Evolutionary conservation across 1,284 basidiomycete species (phyloP), one percentile per base, ranked within the genome.

Genomic region (Boletus coffeatus): DNA sequence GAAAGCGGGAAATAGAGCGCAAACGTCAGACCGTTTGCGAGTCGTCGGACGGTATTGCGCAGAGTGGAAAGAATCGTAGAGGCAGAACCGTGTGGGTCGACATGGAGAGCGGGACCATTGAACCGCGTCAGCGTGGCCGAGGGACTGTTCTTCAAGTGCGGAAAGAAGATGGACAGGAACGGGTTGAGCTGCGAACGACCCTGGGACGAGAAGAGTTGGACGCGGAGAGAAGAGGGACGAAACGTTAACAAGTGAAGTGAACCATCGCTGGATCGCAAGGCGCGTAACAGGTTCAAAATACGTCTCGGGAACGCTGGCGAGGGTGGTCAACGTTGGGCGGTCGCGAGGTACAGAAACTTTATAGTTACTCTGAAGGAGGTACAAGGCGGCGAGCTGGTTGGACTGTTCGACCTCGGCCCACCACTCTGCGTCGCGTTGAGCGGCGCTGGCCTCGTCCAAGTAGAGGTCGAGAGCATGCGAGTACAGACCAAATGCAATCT

Each of bases 361-460:
- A 25, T 11, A 36, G 70, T 58, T 69, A 91, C 89, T 89, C 77
- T 90, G 86, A 4, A 91, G 64, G 34, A 91, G 75, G 71, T 88
- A 89, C 71, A 80, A 78, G 11, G 79, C 78, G 8, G 84, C 75
- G 41, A 77, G 81, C 57, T 71, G 65, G 46, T 74, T 71, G 1
- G 89, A 90, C 41, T 83, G 78, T 64, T 83, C 85, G 56, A 88
- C 71, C 59, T 87, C 84, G 18, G 80, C 78, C 90, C 90, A 92
- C 89, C 89, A 92, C 62, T 90, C 85, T 10, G 86, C 83, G 67
- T 91, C 89, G 5, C 79, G 75, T 68, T 92, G 89, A 7, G 83
- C 82, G 52, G 84, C 73, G 11, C 81, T 79, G 4, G 90, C 88
- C 68, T 91, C 84, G 11, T 77, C 68, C 62, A 92, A 71, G 66